These are phyloP conservation scores for Penicillium frequentans DNA, from an alignment of 2,329 filamentous ascomycete genomes.

Conservation along the genomic window DNA sequence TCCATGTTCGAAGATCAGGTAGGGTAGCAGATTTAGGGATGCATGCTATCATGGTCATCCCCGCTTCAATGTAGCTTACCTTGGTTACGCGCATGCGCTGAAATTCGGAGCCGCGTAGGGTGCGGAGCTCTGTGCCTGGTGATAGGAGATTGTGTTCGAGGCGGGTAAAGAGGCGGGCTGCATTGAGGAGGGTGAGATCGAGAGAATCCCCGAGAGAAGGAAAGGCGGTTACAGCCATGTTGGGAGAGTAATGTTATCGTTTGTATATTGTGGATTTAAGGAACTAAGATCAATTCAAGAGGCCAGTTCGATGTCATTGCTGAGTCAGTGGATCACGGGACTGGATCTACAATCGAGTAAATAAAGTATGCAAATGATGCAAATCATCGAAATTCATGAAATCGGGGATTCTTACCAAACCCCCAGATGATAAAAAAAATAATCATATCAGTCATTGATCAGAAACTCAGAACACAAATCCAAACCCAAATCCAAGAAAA, in stretches of 20 bases:
- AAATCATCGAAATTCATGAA: neutral
- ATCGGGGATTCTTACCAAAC: neutral
- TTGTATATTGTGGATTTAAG: neutral
- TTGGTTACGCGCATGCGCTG: conserved; percentile 44
- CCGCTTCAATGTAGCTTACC: conserved; percentile 23
- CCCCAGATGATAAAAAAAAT: neutral
- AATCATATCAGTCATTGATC: neutral
- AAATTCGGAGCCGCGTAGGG: conserved; percentile 40
- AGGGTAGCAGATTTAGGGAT: neutral
- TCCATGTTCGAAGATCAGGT: no score
- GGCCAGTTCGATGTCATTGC: conserved; percentile 9
- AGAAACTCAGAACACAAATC: neutral
- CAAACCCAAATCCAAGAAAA: neutral
- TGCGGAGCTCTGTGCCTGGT: conserved; percentile 35
- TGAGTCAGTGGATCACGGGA: conserved; percentile 12
- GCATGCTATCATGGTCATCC: neutral
- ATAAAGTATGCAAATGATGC: neutral
- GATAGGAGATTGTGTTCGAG: conserved; percentile 47
- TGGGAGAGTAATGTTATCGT: neutral
- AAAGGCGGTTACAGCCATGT: conserved; percentile 20
- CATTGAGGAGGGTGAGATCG: conserved; percentile 38
- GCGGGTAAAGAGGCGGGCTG: conserved; percentile 44
- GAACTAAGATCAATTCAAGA: neutral
- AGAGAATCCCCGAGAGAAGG: conserved; percentile 19
- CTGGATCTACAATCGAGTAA: neutral